phyloP scores from a whole-genome alignment of 2,329 filamentous ascomycete genomes.

The Zymoseptoria crescenta region DNA sequence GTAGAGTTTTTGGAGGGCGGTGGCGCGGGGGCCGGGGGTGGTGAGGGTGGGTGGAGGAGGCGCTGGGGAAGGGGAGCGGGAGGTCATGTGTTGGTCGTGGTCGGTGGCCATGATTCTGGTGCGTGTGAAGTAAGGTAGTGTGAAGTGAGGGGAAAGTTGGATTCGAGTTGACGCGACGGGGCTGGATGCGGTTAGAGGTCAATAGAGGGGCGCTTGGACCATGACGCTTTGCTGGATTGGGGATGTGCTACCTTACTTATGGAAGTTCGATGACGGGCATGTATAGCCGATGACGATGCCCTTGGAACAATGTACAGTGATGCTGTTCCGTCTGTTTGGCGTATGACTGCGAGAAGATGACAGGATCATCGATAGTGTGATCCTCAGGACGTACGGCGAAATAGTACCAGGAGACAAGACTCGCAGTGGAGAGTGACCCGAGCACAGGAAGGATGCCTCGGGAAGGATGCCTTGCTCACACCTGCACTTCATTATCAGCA shows the following conservation, averaged over 20 bases:
- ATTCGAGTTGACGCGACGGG: not conserved
- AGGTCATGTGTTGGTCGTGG: not conserved
- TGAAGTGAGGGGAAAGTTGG: no score
- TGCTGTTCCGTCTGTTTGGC: no score
- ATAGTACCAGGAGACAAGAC: no score
- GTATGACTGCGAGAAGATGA: no score
- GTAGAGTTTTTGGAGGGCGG: constrained; percentile 54
- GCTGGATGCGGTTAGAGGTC: not conserved
- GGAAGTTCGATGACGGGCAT: not conserved
- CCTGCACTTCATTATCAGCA: not conserved
- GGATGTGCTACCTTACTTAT: not conserved
- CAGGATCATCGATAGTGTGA: no score
- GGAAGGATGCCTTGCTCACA: no score
- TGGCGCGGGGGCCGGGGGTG: constrained; percentile 52
- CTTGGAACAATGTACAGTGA: not conserved
- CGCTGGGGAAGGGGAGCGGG: constrained; percentile 14
- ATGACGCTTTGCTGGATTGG: not conserved
- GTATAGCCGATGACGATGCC: not conserved
- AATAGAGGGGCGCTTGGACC: not conserved
- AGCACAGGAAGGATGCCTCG: no score
- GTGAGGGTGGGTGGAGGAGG: constrained; percentile 42
- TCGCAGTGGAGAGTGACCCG: no score
- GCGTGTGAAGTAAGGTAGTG: not conserved
- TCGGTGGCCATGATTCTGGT: not conserved
- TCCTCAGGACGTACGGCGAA: no score